phyloP scores from a whole-genome alignment of 768 basidiomycete species.

The Termitomyces sp. region DNA sequence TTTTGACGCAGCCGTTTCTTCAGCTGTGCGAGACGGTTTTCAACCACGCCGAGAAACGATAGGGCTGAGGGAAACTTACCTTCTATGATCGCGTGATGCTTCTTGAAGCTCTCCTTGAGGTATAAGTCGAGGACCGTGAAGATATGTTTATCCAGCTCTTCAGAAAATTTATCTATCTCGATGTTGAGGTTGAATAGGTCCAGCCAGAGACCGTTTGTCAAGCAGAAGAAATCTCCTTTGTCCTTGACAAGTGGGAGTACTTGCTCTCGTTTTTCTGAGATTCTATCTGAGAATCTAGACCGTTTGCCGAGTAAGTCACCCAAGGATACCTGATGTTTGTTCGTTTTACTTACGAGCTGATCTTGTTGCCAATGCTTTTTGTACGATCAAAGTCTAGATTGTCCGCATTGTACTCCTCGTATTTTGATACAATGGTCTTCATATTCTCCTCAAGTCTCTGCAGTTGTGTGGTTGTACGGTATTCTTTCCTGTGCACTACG shows the following conservation, averaged over 20 bases:
- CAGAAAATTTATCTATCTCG: not conserved
- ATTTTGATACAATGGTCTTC: not conserved
- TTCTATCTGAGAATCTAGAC: too few species aligned
- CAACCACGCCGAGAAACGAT: not conserved
- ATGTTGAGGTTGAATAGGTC: not conserved
- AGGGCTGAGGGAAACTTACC: not conserved
- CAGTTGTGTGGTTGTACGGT: not conserved
- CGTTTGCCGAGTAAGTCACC: not conserved
- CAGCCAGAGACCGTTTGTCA: not conserved
- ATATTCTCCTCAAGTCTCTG: not conserved
- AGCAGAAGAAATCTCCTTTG: not conserved
- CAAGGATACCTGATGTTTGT: not conserved
- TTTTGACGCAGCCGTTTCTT: not conserved
- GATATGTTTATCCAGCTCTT: not conserved
- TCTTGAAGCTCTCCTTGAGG: not conserved
- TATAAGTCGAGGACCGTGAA: not conserved
- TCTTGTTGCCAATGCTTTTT: not conserved
- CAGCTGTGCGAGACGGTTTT: not conserved
- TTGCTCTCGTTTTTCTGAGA: not conserved
- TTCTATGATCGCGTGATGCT: not conserved
- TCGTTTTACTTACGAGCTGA: not conserved
- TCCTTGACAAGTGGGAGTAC: not conserved
- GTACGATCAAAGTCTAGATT: not conserved
- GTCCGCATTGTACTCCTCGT: not conserved
- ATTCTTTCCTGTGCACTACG: not conserved